These are phyloP conservation scores for Nicotiana tomentosiformis DNA, from an alignment of 257 asterid species.

Conservation along the genomic window DNA sequence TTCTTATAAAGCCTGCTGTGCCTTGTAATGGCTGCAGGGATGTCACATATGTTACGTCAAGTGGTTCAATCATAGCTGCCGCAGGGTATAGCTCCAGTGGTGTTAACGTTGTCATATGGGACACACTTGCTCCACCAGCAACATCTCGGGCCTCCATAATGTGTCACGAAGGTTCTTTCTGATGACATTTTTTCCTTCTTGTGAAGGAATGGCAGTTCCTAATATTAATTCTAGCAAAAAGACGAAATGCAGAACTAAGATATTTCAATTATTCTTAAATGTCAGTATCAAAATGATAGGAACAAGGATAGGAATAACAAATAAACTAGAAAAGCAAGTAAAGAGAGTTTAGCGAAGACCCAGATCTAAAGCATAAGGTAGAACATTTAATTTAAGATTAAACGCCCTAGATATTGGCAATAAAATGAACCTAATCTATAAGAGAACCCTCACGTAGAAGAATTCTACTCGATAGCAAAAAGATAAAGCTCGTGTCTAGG, in stretches of 20 bases:
- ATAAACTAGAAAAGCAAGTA: no score
- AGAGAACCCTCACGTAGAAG: no score
- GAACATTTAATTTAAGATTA: no score
- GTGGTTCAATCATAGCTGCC: constrained; percentile 95
- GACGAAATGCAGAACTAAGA: not conserved
- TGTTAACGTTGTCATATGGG: constrained; percentile 92
- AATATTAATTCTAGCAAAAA: not conserved
- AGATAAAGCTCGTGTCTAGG: not conserved
- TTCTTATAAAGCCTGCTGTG: constrained; percentile 7
- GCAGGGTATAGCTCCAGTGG: constrained; percentile 94
- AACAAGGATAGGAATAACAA: no score
- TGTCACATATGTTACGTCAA: constrained; percentile 80
- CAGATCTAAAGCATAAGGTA: no score
- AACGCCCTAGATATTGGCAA: no score
- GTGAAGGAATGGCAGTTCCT: not conserved
- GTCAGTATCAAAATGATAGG: no score
- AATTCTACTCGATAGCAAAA: not conserved
- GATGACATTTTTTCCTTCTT: not conserved
- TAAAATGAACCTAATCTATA: no score
- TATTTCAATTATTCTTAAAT: not conserved
- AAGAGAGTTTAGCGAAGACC: no score
- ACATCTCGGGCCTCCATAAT: constrained; percentile 93
- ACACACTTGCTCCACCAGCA: constrained; percentile 94
- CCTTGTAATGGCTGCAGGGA: constrained; percentile 48
- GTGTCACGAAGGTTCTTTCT: constrained; percentile 92